Evolutionary conservation across 768 basidiomycete species (phyloP).

Genomic region (Crepidotus variabilis): DNA sequence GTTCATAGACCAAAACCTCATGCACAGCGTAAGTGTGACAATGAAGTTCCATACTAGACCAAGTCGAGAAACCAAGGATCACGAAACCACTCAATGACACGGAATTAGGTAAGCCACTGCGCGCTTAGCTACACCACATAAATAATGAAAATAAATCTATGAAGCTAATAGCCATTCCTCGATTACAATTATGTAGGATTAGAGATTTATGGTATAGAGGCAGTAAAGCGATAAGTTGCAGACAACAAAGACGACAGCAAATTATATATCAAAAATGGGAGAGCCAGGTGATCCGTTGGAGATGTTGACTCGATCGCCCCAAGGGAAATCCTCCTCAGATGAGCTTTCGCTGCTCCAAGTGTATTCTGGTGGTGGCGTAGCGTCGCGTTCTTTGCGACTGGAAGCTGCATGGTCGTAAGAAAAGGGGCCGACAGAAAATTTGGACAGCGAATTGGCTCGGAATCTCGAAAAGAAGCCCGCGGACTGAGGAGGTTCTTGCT

Average conservation of each 20-base stretch:
- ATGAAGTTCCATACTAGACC: not conserved
- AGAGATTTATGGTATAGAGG: not conserved
- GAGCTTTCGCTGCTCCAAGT: slow-evolving; percentile 63
- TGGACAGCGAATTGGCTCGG: slow-evolving; percentile 41
- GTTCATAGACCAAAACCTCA: too few relatives aligned
- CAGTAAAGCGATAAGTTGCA: not conserved
- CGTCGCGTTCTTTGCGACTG: slow-evolving; percentile 19
- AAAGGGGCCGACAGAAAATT: slow-evolving; percentile 32
- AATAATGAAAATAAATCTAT: not conserved
- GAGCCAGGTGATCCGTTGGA: not conserved
- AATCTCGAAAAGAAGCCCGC: slow-evolving; percentile 38
- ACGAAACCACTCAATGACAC: not conserved
- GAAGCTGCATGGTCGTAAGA: slow-evolving; percentile 19
- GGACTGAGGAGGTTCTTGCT: slow-evolving; percentile 15
- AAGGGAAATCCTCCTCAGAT: slow-evolving; percentile 32
- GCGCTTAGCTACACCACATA: not conserved
- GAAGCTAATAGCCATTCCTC: not conserved
- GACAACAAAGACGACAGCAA: not conserved
- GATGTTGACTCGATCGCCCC: not conserved
- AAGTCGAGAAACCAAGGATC: not conserved
- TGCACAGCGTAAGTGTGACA: too few relatives aligned
- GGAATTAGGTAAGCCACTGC: not conserved
- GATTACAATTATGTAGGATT: not conserved
- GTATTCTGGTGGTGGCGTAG: slow-evolving; percentile 28
- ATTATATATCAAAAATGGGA: not conserved